These are phyloP conservation scores for Dipteronia dyeriana DNA, from an alignment of 345 rosid species.

Conservation along the genomic window DNA sequence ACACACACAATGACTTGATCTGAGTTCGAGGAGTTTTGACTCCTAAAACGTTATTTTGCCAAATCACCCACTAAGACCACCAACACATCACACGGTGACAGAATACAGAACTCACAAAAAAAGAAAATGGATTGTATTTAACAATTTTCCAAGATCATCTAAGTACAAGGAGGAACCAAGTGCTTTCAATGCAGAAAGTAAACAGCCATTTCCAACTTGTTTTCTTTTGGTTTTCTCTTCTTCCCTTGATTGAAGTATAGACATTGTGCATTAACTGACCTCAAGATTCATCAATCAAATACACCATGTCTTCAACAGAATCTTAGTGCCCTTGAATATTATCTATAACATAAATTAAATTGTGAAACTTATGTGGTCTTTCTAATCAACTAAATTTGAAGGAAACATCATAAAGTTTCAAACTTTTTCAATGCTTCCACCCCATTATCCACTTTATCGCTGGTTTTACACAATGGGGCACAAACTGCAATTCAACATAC, in stretches of 20 bases:
- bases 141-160: not conserved
- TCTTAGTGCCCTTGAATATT: not conserved
- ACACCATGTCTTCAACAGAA: not conserved
- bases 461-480: not conserved
- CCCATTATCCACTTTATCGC: too few species aligned
- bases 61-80: not conserved
- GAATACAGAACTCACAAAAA: not conserved
- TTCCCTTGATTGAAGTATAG: too few species aligned
- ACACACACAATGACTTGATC: not conserved
- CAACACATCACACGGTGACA: not conserved
- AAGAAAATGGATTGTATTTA: not conserved
- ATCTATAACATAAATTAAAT: too few species aligned
- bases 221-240: too few species aligned
- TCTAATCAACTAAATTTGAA: not conserved
- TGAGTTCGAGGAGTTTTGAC: not conserved
- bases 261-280: not conserved
- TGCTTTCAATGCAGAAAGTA: too few species aligned
- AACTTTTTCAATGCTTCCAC: too few species aligned
- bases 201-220: too few species aligned
- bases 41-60: not conserved
- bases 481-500: not conserved
- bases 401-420: not conserved
- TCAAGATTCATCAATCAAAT: not conserved
- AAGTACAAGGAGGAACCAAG: too few species aligned
- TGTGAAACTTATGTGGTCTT: too few species aligned